phyloP scores from a whole-genome alignment of 108 stramenopile species.

The Skeletonema costatum region DNA sequence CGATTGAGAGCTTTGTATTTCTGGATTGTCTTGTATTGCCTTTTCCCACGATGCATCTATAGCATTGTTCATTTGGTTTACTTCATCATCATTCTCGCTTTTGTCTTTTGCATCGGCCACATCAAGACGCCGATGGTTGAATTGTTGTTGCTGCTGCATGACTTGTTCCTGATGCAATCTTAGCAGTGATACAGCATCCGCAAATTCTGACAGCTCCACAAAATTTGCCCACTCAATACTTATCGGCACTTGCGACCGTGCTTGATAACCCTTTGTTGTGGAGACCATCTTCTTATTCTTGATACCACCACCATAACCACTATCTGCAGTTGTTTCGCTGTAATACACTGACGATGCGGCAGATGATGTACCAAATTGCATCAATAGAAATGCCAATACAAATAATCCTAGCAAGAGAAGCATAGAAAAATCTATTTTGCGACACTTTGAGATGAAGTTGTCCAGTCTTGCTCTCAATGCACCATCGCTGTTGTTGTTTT shows the following conservation, averaged over 20 bases:
- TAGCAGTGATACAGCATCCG: constrained; percentile 22
- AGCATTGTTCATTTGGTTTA: constrained; percentile 25
- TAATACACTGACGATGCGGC: background rate
- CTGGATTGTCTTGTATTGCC: constrained; percentile 10
- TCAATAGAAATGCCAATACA: background rate
- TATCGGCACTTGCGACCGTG: constrained; percentile 33
- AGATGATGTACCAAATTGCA: constrained; percentile 6
- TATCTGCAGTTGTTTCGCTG: background rate
- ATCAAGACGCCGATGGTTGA: constrained; percentile 5
- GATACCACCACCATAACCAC: background rate
- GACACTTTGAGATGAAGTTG: background rate
- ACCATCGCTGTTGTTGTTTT: background rate
- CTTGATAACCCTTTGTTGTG: constrained; percentile 22
- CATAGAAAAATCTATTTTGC: background rate
- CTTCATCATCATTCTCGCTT: constrained; percentile 19
- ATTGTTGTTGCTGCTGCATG: constrained; percentile 3
- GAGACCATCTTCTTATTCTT: background rate
- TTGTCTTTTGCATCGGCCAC: background rate
- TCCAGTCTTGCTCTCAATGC: background rate
- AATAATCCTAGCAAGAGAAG: constrained; percentile 1
- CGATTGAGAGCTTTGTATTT: background rate
- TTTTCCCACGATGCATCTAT: constrained; percentile 28
- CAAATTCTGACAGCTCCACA: constrained; percentile 40
- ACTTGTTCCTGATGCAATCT: constrained; percentile 15
- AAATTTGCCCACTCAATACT: constrained; percentile 34